Conservation (phyloP, 371 early-diverging fungal genomes). For the Mucor saturninus region DNA sequence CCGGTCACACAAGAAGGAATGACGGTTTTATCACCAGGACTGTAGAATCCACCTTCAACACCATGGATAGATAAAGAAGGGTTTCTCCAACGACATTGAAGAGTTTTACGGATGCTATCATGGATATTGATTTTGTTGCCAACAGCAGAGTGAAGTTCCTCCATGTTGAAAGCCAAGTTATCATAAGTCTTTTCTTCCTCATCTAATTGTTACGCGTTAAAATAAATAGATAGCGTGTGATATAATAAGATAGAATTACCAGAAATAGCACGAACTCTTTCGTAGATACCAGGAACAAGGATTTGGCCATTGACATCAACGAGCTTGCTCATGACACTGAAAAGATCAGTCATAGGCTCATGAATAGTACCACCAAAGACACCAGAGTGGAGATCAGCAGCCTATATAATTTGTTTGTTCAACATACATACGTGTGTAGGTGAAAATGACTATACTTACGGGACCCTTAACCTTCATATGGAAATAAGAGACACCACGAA, state of each 20-base stretch:
- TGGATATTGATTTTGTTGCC: constrained; percentile 82
- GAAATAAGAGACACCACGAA: constrained; percentile 95
- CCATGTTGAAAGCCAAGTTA: constrained; percentile 77
- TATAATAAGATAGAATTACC: constrained; percentile 32
- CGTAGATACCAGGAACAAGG: constrained; percentile 90
- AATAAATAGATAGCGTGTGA: neutral
- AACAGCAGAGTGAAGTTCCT: constrained; percentile 82
- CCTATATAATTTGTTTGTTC: constrained; percentile 3
- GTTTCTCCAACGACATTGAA: constrained; percentile 94
- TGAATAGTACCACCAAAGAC: constrained; percentile 97
- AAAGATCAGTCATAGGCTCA: constrained; percentile 96
- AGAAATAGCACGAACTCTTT: constrained; percentile 87
- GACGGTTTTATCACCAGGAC: constrained; percentile 95
- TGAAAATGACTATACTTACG: constrained; percentile 40
- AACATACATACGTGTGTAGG: neutral
- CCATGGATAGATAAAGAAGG: constrained; percentile 97
- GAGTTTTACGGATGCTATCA: constrained; percentile 71
- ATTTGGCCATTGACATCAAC: constrained; percentile 89
- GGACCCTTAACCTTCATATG: constrained; percentile 80
- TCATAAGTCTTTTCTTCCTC: constrained; percentile 86
- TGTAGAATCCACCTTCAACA: constrained; percentile 95
- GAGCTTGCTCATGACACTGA: constrained; percentile 82
- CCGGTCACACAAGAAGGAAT: constrained; percentile 95
- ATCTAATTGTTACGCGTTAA: constrained; percentile 18
- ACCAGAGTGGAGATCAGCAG: constrained; percentile 92